Evolutionary conservation across 345 rosid species (phyloP).

Genomic region (Zanthoxylum bungeanum): DNA sequence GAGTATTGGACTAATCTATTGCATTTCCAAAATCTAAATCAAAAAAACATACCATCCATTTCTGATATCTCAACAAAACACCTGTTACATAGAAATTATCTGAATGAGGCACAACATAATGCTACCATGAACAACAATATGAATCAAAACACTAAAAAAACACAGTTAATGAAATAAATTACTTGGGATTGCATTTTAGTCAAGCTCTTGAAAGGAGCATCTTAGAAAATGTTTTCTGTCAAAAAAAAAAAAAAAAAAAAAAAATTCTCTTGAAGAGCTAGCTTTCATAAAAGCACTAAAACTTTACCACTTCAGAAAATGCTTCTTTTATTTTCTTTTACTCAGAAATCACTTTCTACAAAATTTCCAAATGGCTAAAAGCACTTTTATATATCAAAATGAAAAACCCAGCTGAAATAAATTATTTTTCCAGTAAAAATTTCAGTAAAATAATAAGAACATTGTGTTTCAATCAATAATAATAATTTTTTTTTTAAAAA

Average conservation of each 20-base stretch:
- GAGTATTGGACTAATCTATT: background rate
- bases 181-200: background rate
- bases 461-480: background rate
- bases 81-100: background rate
- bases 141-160: background rate
- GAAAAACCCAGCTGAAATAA: background rate
- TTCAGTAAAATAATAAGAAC: background rate
- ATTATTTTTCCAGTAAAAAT: no score
- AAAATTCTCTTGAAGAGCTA: background rate
- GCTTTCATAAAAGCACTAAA: background rate
- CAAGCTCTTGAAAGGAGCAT: background rate
- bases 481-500: no score
- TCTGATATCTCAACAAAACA: background rate
- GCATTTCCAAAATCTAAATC: background rate
- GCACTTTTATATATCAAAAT: background rate
- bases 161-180: no score
- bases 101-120: background rate
- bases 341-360: no score
- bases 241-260: no score
- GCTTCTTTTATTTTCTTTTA: background rate
- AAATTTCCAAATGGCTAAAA: background rate
- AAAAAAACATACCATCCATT: background rate
- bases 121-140: background rate
- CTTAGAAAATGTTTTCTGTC: background rate
- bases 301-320: background rate